Evolutionary conservation across 352 stramenopile species (phyloP).

Genomic region (Peronospora farinosa): DNA sequence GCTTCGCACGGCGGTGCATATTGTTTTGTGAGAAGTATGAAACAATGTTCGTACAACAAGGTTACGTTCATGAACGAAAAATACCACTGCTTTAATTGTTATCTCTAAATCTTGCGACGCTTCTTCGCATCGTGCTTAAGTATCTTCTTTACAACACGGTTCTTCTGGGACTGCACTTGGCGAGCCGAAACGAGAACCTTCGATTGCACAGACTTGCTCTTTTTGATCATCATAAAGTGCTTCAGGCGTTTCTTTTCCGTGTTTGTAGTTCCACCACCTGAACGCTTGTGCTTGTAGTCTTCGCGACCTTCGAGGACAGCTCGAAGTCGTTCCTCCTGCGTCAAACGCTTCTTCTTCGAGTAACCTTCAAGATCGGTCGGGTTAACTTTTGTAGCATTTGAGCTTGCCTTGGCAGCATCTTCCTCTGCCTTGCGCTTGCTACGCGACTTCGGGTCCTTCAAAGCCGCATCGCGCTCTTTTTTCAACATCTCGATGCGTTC

Average conservation of each 20-base stretch:
- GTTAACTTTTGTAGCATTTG: conserved; percentile 64
- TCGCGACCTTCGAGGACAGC: conserved; percentile 86
- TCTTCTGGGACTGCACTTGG: conserved; percentile 76
- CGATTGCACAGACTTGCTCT: conserved; percentile 85
- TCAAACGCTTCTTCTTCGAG: conserved; percentile 86
- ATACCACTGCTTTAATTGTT: neutral
- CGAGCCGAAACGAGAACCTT: conserved; percentile 85
- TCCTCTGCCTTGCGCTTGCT: conserved; percentile 81
- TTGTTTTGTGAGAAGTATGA: neutral
- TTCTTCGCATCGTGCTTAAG: conserved; percentile 85
- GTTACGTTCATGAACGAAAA: neutral
- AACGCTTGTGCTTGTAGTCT: conserved; percentile 89
- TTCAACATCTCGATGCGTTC: conserved; percentile 87
- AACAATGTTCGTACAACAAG: neutral
- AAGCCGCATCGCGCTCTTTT: conserved; percentile 75
- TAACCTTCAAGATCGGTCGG: conserved; percentile 79
- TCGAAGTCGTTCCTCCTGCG: conserved; percentile 76
- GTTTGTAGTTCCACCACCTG: conserved; percentile 94
- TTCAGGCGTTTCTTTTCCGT: conserved; percentile 96
- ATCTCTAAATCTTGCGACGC: conserved; percentile 52
- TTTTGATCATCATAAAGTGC: conserved; percentile 98
- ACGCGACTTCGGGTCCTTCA: conserved; percentile 78
- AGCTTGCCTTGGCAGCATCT: conserved; percentile 37
- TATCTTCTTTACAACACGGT: conserved; percentile 78
- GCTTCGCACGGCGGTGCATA: neutral